Evolutionary conservation across 2,329 filamentous ascomycete genomes (phyloP).

Genomic region (Alternaria burnsii): DNA sequence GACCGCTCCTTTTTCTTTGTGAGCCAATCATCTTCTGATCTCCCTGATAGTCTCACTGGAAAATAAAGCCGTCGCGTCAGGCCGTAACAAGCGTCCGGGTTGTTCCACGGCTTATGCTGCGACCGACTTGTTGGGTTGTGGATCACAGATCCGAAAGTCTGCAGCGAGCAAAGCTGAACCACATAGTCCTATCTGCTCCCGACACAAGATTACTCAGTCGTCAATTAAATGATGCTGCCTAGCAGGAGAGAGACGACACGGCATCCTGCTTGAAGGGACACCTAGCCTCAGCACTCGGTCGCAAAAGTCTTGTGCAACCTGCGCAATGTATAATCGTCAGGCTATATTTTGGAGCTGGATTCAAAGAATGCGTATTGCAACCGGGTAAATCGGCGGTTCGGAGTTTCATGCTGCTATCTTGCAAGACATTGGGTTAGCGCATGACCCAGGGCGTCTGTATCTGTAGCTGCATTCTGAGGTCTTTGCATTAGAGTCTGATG

Average conservation of each 20-base stretch:
- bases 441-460: background rate
- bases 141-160: background rate
- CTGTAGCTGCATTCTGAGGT: background rate
- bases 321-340: background rate
- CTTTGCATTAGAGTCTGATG: background rate
- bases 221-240: background rate
- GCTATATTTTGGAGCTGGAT: background rate
- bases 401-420: background rate
- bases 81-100: background rate
- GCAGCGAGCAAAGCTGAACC: background rate
- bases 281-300: background rate
- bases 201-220: background rate
- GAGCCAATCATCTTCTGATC: background rate
- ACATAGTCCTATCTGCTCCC: background rate
- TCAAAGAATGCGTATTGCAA: background rate
- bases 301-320: background rate
- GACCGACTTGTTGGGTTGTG: background rate
- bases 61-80: background rate
- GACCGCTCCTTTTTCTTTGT: background rate
- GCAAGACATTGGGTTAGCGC: background rate
- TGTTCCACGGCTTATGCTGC: conserved; percentile 1
- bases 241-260: background rate
- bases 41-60: background rate
- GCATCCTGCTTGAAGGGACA: background rate
- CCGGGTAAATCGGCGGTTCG: background rate